phyloP scores from a whole-genome alignment of 2,329 filamentous ascomycete genomes.

The Aspergillus persii region DNA sequence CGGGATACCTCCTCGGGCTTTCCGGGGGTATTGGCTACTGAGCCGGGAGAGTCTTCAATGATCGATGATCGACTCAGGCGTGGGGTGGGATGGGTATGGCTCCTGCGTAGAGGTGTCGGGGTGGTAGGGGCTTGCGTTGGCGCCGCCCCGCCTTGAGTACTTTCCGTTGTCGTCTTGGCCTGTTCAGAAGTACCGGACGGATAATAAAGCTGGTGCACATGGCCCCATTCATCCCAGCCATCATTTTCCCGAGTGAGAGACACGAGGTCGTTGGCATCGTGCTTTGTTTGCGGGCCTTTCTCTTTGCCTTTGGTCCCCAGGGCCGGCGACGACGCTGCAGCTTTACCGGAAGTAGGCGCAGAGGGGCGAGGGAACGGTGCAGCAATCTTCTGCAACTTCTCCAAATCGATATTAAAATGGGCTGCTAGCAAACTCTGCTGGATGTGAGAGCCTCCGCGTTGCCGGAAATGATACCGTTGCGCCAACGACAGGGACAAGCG shows the following conservation, averaged over 20 bases:
- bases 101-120: slow-evolving; percentile 72
- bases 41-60: slow-evolving; percentile 52
- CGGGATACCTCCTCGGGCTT: slow-evolving; percentile 38
- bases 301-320: slow-evolving; percentile 73
- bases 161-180: slow-evolving; percentile 32
- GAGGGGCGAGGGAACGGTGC: slow-evolving; percentile 73
- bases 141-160: slow-evolving; percentile 26
- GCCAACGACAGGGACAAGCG: slow-evolving; percentile 82
- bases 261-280: slow-evolving; percentile 81
- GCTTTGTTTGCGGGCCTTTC: slow-evolving; percentile 53
- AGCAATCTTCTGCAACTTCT: slow-evolving; percentile 80
- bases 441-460: slow-evolving; percentile 67
- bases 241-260: slow-evolving; percentile 62
- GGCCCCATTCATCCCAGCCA: slow-evolving; percentile 74
- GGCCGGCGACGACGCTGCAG: slow-evolving; percentile 49
- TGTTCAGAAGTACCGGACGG: slow-evolving; percentile 37
- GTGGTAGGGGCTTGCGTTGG: slow-evolving; percentile 59
- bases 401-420: slow-evolving; percentile 72
- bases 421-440: slow-evolving; percentile 73
- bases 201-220: slow-evolving; percentile 80
- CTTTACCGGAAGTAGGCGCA: slow-evolving; percentile 47
- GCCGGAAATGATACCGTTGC: slow-evolving; percentile 87
- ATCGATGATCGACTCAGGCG: slow-evolving; percentile 46
- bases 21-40: slow-evolving; percentile 41
- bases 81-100: slow-evolving; percentile 59